phyloP scores from a whole-genome alignment of 495 filamentous ascomycete species.

The Lichina pygmaea region DNA sequence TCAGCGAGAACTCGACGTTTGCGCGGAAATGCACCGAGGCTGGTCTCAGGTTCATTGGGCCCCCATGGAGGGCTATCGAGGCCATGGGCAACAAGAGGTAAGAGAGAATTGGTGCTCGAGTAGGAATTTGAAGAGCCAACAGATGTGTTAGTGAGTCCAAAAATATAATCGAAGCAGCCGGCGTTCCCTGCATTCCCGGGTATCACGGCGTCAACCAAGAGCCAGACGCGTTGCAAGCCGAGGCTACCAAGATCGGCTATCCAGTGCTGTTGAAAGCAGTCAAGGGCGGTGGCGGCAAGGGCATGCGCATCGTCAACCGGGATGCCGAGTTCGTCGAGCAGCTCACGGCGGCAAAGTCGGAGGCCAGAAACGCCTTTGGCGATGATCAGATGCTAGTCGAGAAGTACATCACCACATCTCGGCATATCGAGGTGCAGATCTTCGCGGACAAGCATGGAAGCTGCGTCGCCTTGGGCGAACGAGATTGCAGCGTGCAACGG shows the following conservation, averaged over 20 bases:
- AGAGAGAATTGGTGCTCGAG: too few relatives aligned
- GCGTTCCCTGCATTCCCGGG: conserved; percentile 85
- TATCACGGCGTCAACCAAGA: conserved; percentile 82
- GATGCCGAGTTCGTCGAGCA: conserved; percentile 58
- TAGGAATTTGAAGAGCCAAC: not conserved
- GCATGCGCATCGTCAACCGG: conserved; percentile 77
- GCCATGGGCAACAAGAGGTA: conserved; percentile 94
- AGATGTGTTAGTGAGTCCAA: conserved; percentile 34
- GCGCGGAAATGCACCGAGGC: conserved; percentile 72
- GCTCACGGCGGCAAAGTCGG: conserved; percentile 64
- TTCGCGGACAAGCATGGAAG: conserved; percentile 82
- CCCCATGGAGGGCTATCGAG: conserved; percentile 75
- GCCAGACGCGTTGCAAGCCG: conserved; percentile 33
- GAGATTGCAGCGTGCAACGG: conserved; percentile 68
- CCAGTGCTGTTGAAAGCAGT: conserved; percentile 93
- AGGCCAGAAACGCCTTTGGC: conserved; percentile 77
- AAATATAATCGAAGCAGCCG: conserved; percentile 81
- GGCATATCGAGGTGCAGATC: conserved; percentile 94
- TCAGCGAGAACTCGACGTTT: conserved; percentile 80
- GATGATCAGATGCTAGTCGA: conserved; percentile 93
- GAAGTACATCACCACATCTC: conserved; percentile 80
- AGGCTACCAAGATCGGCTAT: conserved; percentile 63
- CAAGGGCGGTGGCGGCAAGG: conserved; percentile 88
- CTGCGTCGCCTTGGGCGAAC: conserved; percentile 58
- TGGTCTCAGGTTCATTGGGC: conserved; percentile 83